Conservation (phyloP, 257 asterid genomes). For the Oldenlandia corymbosa region DNA sequence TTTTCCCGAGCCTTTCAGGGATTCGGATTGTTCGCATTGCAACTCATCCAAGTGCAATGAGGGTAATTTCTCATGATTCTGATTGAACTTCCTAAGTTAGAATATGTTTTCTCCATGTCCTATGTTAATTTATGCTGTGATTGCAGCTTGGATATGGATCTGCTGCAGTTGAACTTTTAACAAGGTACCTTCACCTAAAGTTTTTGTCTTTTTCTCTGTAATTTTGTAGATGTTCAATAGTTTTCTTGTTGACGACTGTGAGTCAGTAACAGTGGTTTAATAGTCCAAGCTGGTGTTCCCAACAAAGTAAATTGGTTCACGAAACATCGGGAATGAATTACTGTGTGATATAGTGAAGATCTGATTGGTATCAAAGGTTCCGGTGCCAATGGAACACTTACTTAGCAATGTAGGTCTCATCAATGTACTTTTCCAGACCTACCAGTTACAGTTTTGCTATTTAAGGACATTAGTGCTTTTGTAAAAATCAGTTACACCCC, state of each 20-base stretch:
- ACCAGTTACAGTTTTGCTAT: too few species aligned
- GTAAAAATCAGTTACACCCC: too few species aligned
- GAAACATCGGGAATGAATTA: not conserved
- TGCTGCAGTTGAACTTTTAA: slow-evolving; percentile 71
- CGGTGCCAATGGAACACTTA: not conserved
- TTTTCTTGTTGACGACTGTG: not conserved
- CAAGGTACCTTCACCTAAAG: slow-evolving; percentile 43
- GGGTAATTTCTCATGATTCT: slow-evolving; percentile 49
- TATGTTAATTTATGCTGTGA: slow-evolving; percentile 14
- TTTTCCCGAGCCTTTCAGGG: slow-evolving; percentile 85
- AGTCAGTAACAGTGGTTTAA: not conserved
- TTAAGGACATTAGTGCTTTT: too few species aligned
- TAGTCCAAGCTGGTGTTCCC: not conserved
- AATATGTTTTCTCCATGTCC: slow-evolving; percentile 5
- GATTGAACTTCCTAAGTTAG: not conserved
- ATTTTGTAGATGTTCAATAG: not conserved
- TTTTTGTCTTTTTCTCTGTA: not conserved
- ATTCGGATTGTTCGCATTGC: slow-evolving; percentile 97
- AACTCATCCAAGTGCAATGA: slow-evolving; percentile 93
- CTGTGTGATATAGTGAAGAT: not conserved
- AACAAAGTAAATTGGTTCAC: not conserved
- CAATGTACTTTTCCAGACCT: not conserved
- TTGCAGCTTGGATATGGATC: slow-evolving; percentile 92
- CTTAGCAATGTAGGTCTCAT: not conserved
- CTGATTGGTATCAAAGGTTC: not conserved